Conservation (phyloP, 305 asterid genomes). For the Petunia hybrid region DNA sequence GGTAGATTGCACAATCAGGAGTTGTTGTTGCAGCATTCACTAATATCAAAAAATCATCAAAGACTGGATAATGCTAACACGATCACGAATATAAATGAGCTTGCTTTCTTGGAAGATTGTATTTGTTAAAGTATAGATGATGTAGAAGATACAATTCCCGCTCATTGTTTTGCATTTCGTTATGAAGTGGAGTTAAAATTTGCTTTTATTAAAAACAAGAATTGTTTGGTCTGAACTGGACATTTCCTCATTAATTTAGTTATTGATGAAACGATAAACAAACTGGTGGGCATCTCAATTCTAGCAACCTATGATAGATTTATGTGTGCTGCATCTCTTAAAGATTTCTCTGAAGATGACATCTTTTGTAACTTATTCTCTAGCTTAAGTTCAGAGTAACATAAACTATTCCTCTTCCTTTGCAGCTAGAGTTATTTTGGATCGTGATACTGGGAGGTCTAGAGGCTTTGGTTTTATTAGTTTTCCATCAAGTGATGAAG, state of each 20-base stretch:
- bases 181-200: slow-evolving; percentile 1
- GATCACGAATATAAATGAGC: neutral
- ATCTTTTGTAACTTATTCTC: slow-evolving; percentile 8
- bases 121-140: neutral
- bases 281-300: neutral
- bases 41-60: neutral
- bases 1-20: too few species aligned
- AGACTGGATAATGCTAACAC: neutral
- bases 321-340: neutral
- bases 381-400: slow-evolving; percentile 6
- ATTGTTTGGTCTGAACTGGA: slow-evolving; percentile 13
- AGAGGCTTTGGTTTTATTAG: slow-evolving; percentile 92
- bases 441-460: slow-evolving; percentile 92
- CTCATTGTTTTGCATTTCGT: neutral
- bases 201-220: neutral
- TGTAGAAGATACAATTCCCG: neutral
- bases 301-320: neutral
- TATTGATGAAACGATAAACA: neutral
- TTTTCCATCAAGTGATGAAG: slow-evolving; percentile 71
- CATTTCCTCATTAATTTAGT: neutral
- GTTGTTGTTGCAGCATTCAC: slow-evolving; percentile 17
- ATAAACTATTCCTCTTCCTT: slow-evolving; percentile 5
- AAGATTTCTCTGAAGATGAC: neutral
- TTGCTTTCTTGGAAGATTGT: neutral
- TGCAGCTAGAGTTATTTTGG: slow-evolving; percentile 79